Conservation (phyloP, 2,329 filamentous ascomycete genomes). For the Fusarium globosum region DNA sequence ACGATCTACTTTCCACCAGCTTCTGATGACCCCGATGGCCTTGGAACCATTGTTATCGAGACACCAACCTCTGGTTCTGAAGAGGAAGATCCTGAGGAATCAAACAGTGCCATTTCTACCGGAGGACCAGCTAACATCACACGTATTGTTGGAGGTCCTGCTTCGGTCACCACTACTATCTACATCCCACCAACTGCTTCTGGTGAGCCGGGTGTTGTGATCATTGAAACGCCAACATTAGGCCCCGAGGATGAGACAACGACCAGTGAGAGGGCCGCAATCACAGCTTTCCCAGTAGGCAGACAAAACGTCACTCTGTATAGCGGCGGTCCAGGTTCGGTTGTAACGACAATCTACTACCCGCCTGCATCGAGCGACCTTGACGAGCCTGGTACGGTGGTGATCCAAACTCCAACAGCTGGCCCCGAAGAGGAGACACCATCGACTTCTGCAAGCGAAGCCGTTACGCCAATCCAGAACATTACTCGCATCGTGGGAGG, state of each 20-base stretch:
- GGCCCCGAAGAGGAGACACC: neutral
- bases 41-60: slow-evolving; percentile 6
- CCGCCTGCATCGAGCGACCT: neutral
- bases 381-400: neutral
- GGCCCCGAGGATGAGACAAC: neutral
- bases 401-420: slow-evolving; percentile 14
- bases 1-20: slow-evolving; percentile 3
- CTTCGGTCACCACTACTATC: neutral
- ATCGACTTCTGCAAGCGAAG: neutral
- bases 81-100: neutral
- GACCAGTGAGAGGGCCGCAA: neutral
- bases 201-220: slow-evolving; percentile 1
- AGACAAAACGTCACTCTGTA: slow-evolving; percentile 5
- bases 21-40: neutral
- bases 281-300: neutral
- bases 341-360: slow-evolving; percentile 3
- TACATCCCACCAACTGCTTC: slow-evolving; percentile 5
- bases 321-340: neutral
- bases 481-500: neutral
- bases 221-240: slow-evolving; percentile 12
- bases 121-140: neutral
- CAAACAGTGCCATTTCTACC: neutral
- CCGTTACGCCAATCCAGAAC: neutral
- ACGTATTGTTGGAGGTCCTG: neutral
- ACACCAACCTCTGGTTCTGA: neutral